Percentiles rank a stretch among this genome's conserved stretches.
phyloP scores from a whole-genome alignment of 2,329 filamentous ascomycete species.

The Westerdykella ornata region DNA sequence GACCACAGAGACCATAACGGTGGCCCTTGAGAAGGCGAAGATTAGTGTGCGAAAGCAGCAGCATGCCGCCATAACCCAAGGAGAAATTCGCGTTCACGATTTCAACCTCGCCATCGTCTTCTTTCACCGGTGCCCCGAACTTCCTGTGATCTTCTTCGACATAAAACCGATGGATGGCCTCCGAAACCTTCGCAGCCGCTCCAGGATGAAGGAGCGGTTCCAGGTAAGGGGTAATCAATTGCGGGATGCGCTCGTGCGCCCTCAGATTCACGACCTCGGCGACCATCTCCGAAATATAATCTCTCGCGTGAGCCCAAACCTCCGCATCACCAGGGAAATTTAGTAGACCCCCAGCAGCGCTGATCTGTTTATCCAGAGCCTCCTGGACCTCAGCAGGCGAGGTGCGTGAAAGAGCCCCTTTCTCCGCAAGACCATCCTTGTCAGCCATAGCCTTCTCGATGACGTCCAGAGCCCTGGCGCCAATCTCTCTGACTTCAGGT shows the following conservation, averaged over 20 bases:
- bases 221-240: conserved; percentile 68
- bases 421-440: conserved; percentile 49
- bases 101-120: conserved; percentile 86
- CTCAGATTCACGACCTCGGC: conserved; percentile 82
- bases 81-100: conserved; percentile 99
- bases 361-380: conserved; percentile 68
- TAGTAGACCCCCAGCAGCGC: conserved; percentile 58
- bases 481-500: conserved; percentile 89
- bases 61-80: conserved; percentile 94
- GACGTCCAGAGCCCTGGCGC: conserved; percentile 70
- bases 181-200: conserved; percentile 59
- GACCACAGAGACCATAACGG: conserved; percentile 91
- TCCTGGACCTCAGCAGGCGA: conserved; percentile 66
- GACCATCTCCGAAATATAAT: conserved; percentile 77
- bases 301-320: conserved; percentile 60
- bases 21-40: conserved; percentile 91
- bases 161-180: conserved; percentile 70
- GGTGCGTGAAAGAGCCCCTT: conserved; percentile 55
- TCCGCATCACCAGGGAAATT: conserved; percentile 55
- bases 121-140: conserved; percentile 74
- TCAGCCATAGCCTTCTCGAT: conserved; percentile 87
- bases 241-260: conserved; percentile 64
- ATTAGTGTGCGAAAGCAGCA: conserved; percentile 92
- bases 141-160: conserved; percentile 80
- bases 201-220: conserved; percentile 59